Conservation (phyloP, 1,139 yeast species). For the Nematodospora anomalae region DNA sequence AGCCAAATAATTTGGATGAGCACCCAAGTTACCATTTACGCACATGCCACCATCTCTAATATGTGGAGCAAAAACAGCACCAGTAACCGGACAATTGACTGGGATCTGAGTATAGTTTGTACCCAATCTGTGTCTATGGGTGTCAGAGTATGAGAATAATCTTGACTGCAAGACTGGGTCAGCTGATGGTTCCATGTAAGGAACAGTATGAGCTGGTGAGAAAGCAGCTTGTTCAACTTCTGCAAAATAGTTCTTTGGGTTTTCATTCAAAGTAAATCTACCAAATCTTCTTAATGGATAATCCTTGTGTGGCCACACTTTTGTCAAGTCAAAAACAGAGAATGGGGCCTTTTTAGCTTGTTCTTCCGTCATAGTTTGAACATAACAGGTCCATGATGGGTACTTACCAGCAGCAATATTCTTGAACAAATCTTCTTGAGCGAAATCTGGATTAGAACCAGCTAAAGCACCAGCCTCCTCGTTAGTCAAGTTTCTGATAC, state of each 20-base stretch:
- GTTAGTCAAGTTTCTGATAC: constrained; percentile 51
- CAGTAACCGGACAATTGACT: constrained; percentile 63
- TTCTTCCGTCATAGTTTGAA: constrained; percentile 68
- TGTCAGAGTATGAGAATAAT: constrained; percentile 82
- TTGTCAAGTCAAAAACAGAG: constrained; percentile 70
- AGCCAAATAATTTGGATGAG: constrained; percentile 76
- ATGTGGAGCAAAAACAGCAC: constrained; percentile 54
- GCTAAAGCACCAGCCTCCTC: constrained; percentile 60
- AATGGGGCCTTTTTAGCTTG: constrained; percentile 61
- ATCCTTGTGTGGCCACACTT: constrained; percentile 78
- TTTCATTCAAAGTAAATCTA: constrained; percentile 64
- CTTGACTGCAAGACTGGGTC: constrained; percentile 88
- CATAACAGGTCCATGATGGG: constrained; percentile 65
- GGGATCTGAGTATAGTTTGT: constrained; percentile 72
- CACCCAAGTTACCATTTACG: constrained; percentile 83
- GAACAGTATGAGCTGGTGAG: constrained; percentile 81
- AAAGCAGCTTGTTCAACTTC: constrained; percentile 83
- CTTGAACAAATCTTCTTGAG: constrained; percentile 63
- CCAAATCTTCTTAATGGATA: constrained; percentile 78
- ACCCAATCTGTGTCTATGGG: constrained; percentile 68
- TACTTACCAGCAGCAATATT: constrained; percentile 57
- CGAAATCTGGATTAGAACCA: constrained; percentile 65
- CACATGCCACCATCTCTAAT: constrained; percentile 87
- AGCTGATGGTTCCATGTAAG: constrained; percentile 81
- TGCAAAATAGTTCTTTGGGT: constrained; percentile 77